A percentile compares a stretch with the other conserved stretches of the same genome.
phyloP scores from a whole-genome alignment of 495 filamentous ascomycete genomes.

The Hamigera avellanea region DNA sequence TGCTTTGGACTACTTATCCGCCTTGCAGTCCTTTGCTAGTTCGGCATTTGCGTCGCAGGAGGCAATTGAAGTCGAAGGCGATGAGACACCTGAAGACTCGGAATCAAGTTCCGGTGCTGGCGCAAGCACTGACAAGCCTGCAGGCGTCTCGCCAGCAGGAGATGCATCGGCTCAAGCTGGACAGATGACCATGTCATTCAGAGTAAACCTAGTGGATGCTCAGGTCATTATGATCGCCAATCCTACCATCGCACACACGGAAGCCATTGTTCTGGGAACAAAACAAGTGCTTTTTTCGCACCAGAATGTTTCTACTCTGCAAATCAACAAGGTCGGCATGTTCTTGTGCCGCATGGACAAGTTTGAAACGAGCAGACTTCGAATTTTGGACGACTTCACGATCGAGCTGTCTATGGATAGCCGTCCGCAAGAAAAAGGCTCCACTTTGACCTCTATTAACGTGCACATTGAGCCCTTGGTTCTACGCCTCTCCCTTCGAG shows the following conservation, averaged over 20 bases:
- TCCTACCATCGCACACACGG: slow-evolving; percentile 75
- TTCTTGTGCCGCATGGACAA: slow-evolving; percentile 97
- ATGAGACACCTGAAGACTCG: slow-evolving; percentile 44
- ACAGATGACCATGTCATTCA: slow-evolving; percentile 70
- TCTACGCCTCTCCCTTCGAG: slow-evolving; percentile 81
- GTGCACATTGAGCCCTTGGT: slow-evolving; percentile 86
- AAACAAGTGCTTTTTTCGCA: slow-evolving; percentile 89
- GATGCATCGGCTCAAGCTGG: slow-evolving; percentile 24
- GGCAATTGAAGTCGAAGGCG: slow-evolving; percentile 42
- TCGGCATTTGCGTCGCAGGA: slow-evolving; percentile 53
- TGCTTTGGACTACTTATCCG: slow-evolving; percentile 88
- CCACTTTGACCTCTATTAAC: slow-evolving; percentile 63
- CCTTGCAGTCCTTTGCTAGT: slow-evolving; percentile 70
- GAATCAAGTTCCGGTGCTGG: slow-evolving; percentile 46
- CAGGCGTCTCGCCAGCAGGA: slow-evolving; percentile 10
- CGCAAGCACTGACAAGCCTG: slow-evolving; percentile 19
- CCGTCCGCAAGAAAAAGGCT: slow-evolving; percentile 50
- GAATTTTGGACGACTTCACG: slow-evolving; percentile 93
- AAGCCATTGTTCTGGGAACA: slow-evolving; percentile 89
- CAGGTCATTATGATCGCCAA: slow-evolving; percentile 95
- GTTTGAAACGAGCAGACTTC: slow-evolving; percentile 73
- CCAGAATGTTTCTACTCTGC: slow-evolving; percentile 86
- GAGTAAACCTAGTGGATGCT: slow-evolving; percentile 88
- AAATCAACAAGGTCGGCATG: slow-evolving; percentile 90
- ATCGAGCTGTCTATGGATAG: slow-evolving; percentile 82